A percentile compares a stretch with the other conserved stretches of the same genome.
Conservation (phyloP, 352 stramenopile genomes). For the Globisporangium solare region DNA sequence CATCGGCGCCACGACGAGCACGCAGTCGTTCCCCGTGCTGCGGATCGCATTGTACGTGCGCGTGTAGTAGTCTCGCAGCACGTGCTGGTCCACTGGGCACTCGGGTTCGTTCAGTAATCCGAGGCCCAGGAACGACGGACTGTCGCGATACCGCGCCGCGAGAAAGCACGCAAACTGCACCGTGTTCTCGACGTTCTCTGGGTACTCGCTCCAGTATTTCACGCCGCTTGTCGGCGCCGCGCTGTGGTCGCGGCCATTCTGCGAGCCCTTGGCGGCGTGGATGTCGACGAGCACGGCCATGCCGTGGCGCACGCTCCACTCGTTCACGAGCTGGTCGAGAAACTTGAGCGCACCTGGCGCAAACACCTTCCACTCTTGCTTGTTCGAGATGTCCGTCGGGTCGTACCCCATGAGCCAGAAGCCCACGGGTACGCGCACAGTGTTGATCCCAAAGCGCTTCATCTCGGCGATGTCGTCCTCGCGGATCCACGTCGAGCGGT, state of each 20-base stretch:
- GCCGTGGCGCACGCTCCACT: conserved; percentile 60
- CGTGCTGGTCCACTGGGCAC: conserved; percentile 39
- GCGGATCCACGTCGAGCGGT: conserved; percentile 77
- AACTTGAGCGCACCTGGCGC: conserved; percentile 39
- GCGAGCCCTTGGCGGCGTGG: conserved; percentile 67
- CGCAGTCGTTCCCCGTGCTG: conserved; percentile 44
- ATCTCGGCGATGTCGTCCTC: conserved; percentile 69
- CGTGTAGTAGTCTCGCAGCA: conserved; percentile 54
- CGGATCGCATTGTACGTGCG: conserved; percentile 56
- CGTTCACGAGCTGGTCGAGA: conserved; percentile 76
- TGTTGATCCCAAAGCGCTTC: conserved; percentile 55
- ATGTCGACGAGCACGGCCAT: conserved; percentile 78
- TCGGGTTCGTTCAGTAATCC: conserved; percentile 79
- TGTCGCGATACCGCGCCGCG: conserved; percentile 35
- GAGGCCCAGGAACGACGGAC: conserved; percentile 55
- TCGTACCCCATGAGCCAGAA: conserved; percentile 71
- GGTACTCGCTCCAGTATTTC: conserved; percentile 44
- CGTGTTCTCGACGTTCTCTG: conserved; percentile 69
- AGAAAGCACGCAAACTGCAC: conserved; percentile 52
- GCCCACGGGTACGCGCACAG: conserved; percentile 73
- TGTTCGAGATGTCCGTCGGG: conserved; percentile 41
- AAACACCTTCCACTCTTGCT: conserved; percentile 38
- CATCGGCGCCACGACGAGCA: conserved; percentile 47
- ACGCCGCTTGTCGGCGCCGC: conserved; percentile 26
- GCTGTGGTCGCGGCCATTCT: conserved; percentile 81